These are phyloP conservation scores for Solanum commersonii DNA, from an alignment of 257 asterid species.

Conservation along the genomic window DNA sequence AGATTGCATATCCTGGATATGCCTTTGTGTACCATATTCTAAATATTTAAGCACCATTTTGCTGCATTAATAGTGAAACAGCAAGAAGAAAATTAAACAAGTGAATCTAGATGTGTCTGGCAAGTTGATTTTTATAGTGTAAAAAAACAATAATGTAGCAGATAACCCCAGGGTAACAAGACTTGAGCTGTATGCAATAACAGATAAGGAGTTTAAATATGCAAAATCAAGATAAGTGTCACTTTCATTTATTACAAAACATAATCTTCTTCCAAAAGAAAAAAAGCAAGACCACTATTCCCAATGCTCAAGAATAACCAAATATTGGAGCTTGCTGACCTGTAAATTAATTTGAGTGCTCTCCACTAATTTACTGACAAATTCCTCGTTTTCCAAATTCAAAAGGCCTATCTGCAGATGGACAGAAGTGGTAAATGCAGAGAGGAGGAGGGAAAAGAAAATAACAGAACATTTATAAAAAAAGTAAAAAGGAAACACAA, in stretches of 20 bases:
- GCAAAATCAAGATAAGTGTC: not conserved
- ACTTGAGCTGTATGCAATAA: not conserved
- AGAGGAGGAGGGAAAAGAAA: not conserved
- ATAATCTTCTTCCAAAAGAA: not conserved
- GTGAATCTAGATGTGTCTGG: not conserved
- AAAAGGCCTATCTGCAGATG: slow-evolving; percentile 70
- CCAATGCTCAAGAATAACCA: not conserved
- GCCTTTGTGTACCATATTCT: not conserved
- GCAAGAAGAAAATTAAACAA: not conserved
- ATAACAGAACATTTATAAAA: not conserved
- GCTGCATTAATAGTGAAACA: not conserved
- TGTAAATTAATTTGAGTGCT: slow-evolving; percentile 56
- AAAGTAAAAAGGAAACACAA: not conserved
- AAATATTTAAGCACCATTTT: not conserved
- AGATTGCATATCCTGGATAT: not conserved
- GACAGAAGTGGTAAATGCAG: not conserved
- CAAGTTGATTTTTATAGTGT: not conserved
- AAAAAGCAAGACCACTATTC: not conserved
- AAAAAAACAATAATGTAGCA: not conserved
- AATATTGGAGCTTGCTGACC: slow-evolving; percentile 34
- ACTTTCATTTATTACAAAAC: not conserved
- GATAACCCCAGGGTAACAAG: not conserved
- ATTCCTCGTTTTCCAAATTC: slow-evolving; percentile 92
- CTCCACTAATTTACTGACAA: slow-evolving; percentile 63
- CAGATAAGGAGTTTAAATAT: not conserved